A percentile compares a stretch with the other conserved stretches of the same genome.
Conservation (phyloP, 305 asterid species). For the Solanum chacoense region DNA sequence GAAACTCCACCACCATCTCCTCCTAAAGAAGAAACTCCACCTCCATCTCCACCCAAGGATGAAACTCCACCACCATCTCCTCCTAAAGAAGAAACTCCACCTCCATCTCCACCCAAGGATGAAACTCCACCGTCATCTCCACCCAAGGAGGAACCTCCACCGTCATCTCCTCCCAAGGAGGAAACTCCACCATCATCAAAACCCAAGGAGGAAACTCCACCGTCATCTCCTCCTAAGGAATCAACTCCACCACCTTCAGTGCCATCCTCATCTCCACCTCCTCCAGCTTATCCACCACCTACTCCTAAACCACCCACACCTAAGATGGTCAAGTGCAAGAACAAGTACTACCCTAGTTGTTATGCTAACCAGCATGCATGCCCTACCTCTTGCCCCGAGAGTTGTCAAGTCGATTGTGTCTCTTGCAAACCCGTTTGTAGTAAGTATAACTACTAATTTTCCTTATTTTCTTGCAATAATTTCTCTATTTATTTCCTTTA, state of each 20-base stretch:
- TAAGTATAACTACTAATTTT: background rate
- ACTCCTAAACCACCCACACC: background rate
- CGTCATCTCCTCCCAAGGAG: background rate
- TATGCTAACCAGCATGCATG: background rate
- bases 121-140: background rate
- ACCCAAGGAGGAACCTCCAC: background rate
- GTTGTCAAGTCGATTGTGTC: conserved; percentile 1
- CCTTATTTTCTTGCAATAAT: background rate
- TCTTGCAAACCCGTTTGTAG: conserved; percentile 6
- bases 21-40: background rate
- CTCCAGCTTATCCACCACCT: background rate
- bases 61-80: background rate
- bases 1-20: background rate
- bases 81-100: background rate
- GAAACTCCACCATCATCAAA: background rate
- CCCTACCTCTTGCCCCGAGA: background rate
- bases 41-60: rapidly evolving
- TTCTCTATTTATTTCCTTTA: background rate
- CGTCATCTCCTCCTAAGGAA: background rate
- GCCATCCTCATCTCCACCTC: background rate
- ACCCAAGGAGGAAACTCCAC: background rate
- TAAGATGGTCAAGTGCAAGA: conserved; percentile 2
- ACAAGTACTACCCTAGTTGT: background rate
- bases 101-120: background rate
- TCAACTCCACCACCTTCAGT: background rate